phyloP scores from a whole-genome alignment of 106 monocot species.

The Ottelia alismoides region DNA sequence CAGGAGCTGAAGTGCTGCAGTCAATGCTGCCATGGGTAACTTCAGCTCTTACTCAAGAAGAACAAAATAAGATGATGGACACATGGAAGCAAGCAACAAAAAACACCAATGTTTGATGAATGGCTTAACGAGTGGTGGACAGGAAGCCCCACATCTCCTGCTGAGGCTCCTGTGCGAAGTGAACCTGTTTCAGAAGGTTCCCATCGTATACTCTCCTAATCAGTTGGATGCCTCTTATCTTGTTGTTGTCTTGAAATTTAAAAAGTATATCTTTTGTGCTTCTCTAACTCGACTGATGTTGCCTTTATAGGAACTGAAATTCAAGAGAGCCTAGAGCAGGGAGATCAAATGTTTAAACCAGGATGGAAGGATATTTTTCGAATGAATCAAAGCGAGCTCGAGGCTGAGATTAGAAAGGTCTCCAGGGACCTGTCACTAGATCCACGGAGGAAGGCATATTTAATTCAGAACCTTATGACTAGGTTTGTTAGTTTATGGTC shows the following conservation, averaged over 20 bases:
- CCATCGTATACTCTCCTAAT: too few relatives aligned
- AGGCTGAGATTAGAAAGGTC: conserved; percentile 87
- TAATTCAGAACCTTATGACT: conserved; percentile 98
- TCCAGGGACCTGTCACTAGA: conserved; percentile 89
- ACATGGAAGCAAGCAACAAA: conserved; percentile 91
- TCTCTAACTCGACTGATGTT: too few relatives aligned
- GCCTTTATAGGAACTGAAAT: conserved; percentile 31
- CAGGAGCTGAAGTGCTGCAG: conserved; percentile 94
- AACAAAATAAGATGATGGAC: conserved; percentile 97
- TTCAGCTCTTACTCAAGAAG: conserved; percentile 83
- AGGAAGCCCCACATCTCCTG: conserved; percentile 33
- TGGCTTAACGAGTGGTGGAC: conserved; percentile 99
- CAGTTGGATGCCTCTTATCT: too few relatives aligned
- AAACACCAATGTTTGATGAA: conserved; percentile 98
- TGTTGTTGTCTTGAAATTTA: too few relatives aligned
- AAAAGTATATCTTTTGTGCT: too few relatives aligned
- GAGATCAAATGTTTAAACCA: conserved; percentile 81
- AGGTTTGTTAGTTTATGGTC: conserved; percentile 32
- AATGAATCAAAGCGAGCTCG: conserved; percentile 98
- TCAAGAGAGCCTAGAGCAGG: conserved; percentile 65
- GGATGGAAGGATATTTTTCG: conserved; percentile 99
- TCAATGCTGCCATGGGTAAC: conserved; percentile 99
- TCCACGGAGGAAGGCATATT: conserved; percentile 91
- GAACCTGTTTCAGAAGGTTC: conserved; percentile 29
- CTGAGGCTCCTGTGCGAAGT: conserved; percentile 14